These are phyloP conservation scores for Didymella exigua DNA, from an alignment of 2,329 filamentous ascomycete species.

Conservation along the genomic window DNA sequence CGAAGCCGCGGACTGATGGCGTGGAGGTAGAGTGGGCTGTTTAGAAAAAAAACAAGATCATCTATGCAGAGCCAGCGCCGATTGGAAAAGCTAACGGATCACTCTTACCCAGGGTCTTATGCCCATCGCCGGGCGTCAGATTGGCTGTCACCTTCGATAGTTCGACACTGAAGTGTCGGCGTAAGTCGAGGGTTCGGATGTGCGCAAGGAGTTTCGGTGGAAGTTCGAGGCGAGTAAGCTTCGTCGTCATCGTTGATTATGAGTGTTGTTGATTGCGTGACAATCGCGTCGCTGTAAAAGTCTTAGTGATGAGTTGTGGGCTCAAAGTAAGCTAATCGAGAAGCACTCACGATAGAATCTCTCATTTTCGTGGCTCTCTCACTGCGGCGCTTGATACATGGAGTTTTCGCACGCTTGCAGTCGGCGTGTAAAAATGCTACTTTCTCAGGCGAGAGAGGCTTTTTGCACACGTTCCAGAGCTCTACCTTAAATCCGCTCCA, in stretches of 20 bases:
- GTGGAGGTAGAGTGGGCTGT: background rate
- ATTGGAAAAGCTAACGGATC: background rate
- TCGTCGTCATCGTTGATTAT: background rate
- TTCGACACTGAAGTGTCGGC: background rate
- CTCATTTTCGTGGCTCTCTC: background rate
- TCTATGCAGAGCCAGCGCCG: background rate
- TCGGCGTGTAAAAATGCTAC: too few species aligned
- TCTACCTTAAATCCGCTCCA: too few species aligned
- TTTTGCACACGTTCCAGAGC: background rate
- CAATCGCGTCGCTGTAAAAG: background rate
- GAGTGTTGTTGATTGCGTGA: background rate
- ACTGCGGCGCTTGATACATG: background rate
- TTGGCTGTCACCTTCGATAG: background rate
- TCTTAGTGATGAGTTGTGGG: background rate
- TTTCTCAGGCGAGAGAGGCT: background rate
- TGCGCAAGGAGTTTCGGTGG: background rate
- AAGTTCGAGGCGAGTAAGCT: background rate
- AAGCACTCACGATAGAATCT: background rate
- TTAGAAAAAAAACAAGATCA: background rate
- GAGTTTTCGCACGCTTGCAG: background rate
- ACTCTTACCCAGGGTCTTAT: background rate
- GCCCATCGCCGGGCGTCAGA: background rate
- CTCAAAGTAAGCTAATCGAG: background rate
- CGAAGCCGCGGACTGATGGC: background rate
- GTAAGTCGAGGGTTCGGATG: background rate